These are phyloP conservation scores for Podila minutissima DNA, from an alignment of 192 early-diverging fungal genomes.

Conservation along the genomic window DNA sequence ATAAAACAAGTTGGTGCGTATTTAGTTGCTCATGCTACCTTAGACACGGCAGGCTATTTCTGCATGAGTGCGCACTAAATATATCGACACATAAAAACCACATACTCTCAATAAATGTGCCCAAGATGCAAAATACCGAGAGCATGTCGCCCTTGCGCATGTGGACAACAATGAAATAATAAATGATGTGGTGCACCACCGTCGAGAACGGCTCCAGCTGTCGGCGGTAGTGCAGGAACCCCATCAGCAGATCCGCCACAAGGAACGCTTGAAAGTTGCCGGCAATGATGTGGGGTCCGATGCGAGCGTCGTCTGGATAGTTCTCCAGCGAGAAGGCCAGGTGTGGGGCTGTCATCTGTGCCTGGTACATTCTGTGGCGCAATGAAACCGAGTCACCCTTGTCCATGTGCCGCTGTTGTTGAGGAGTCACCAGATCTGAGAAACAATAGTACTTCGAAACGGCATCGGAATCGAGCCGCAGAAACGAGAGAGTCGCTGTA, in stretches of 20 bases:
- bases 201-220: conserved; percentile 46
- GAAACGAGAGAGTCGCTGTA: conserved; percentile 7
- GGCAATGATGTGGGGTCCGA: conserved; percentile 41
- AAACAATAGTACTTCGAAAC: conserved; percentile 35
- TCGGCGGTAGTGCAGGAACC: conserved; percentile 28
- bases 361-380: conserved; percentile 27
- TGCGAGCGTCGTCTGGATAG: conserved; percentile 39
- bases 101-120: conserved; percentile 44
- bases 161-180: conserved; percentile 42
- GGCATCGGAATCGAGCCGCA: conserved; percentile 17
- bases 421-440: conserved; percentile 13
- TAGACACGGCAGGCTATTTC: neutral
- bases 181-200: conserved; percentile 45
- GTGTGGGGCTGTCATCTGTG: conserved; percentile 31
- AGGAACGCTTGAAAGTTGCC: conserved; percentile 47
- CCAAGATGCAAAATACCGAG: conserved; percentile 42
- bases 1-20: neutral
- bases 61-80: neutral
- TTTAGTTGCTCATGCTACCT: neutral
- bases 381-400: conserved; percentile 3
- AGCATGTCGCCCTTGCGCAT: conserved; percentile 46
- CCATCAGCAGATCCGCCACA: conserved; percentile 25
- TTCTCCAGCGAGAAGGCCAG: conserved; percentile 42
- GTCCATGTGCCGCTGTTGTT: neutral
- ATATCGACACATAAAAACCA: neutral